Percentiles rank a stretch among this genome's conserved stretches.
Evolutionary conservation across 73 alveolate species (phyloP).

Genomic region (Symbiodinium natans): DNA sequence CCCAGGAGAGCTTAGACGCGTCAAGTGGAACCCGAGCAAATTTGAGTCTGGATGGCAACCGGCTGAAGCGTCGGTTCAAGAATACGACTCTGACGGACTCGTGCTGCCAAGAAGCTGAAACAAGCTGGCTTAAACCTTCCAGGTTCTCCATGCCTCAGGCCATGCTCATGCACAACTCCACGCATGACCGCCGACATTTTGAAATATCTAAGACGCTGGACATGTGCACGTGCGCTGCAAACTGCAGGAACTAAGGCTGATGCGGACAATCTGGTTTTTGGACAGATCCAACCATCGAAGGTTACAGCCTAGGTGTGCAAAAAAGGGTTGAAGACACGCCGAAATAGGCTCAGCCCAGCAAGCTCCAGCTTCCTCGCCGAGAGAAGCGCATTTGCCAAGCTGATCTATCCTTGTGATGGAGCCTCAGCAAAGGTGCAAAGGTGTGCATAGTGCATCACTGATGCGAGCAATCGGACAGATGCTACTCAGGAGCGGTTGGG

Average conservation of each 20-base stretch:
- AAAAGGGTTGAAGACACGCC: too few relatives aligned
- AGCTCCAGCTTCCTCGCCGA: background rate
- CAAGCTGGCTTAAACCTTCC: conserved; percentile 82
- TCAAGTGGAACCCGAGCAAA: too few relatives aligned
- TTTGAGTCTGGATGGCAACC: too few relatives aligned
- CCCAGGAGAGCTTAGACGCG: too few relatives aligned
- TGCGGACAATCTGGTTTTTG: conserved; percentile 80
- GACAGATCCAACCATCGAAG: conserved; percentile 90
- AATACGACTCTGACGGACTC: too few relatives aligned
- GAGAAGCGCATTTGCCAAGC: conserved; percentile 35
- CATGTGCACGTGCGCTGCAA: background rate
- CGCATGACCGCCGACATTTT: background rate
- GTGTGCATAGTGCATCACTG: background rate
- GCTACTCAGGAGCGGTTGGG: conserved; percentile 56
- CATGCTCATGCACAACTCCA: too few relatives aligned
- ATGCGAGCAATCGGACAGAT: background rate
- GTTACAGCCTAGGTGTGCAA: conserved; percentile 34
- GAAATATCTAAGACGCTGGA: background rate
- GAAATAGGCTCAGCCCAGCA: background rate
- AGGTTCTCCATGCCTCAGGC: conserved; percentile 83
- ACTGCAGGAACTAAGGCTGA: background rate
- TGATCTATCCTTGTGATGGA: conserved; percentile 77
- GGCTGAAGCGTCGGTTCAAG: too few relatives aligned
- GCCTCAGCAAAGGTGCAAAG: background rate
- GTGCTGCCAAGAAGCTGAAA: conserved; percentile 34